Evolutionary conservation across 306 rosid species (phyloP), one percentile per base, ranked within the genome.

Genomic region (Dalbergia oliveri): DNA sequence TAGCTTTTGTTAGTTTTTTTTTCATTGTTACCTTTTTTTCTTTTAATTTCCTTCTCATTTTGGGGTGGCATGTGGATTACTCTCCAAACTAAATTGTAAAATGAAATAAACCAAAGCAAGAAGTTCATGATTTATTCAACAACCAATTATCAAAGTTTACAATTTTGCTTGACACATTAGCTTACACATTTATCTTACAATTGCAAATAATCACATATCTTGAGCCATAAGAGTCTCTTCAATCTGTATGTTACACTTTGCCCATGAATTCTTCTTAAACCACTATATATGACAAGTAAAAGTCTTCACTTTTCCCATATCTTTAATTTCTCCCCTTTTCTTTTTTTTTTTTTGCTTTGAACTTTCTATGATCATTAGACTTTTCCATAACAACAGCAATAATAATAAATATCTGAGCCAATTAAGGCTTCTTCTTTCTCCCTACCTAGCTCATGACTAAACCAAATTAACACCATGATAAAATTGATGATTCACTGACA

Each of bases 401-500:
- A 11, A 68, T 16, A 34, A 9, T 21, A 16, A 53, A 45, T 8
- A 66, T 79, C 0, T 6, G 18, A 51, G 66, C 79, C 21, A 77
- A 57, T 57, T 57, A 57, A 45, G 83, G 21, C 56, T 72, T 26
- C n/a, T n/a, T n/a, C 43, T 73, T 78, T 78, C 6, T 51, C 59
- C 66, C 11, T 21, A 71, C 77, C 26, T 11, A 44, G 59, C 79
- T 41, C 71, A 64, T 5, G 54, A 23, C 82, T 50, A 50, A 50
- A 13, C 16, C 16, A 50, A 7, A 8, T 43, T 14, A 50, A 50
- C 18, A 50, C 13, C 15, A 47, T 9, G 49, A 7, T 7, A 13
- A 13, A 9, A 13, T 51, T n/a, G 23, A n/a, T 16, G 6, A 54
- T 5, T 81, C 33, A 81, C 37, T 77, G 13, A 63, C 97, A 93